Percentiles rank a stretch among this genome's conserved stretches.
These are phyloP conservation scores for Lolium multiflorum DNA, from an alignment of 176 grass and related monocot species.

Conservation along the genomic window DNA sequence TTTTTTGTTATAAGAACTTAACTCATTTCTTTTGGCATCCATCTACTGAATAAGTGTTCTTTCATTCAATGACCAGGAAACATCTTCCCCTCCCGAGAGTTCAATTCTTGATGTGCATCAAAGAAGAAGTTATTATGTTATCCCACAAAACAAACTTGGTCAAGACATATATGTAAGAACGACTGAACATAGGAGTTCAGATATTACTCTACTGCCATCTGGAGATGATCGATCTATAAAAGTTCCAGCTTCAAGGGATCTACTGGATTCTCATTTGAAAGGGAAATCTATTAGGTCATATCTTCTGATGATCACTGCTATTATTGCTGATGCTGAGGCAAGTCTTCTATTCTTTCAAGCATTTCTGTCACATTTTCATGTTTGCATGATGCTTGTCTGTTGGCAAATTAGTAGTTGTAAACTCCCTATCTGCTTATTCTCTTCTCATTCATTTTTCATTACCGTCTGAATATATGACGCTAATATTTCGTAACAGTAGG, in stretches of 20 bases:
- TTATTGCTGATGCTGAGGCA: slow-evolving; percentile 93
- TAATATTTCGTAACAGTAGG: slow-evolving; percentile 12
- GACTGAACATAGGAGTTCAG: slow-evolving; percentile 59
- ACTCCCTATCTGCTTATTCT: slow-evolving; percentile 22
- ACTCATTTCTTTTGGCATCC: slow-evolving; percentile 28
- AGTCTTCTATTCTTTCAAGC: slow-evolving; percentile 41
- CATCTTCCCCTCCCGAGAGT: slow-evolving; percentile 57
- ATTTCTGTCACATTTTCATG: slow-evolving; percentile 31
- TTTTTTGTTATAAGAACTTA: slow-evolving; percentile 36
- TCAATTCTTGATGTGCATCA: slow-evolving; percentile 86
- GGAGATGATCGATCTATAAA: slow-evolving; percentile 80
- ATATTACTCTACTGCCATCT: slow-evolving; percentile 80
- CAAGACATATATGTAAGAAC: slow-evolving; percentile 88
- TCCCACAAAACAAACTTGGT: slow-evolving; percentile 94
- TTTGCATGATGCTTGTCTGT: slow-evolving; percentile 20
- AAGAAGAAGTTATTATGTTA: slow-evolving; percentile 75
- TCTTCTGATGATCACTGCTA: slow-evolving; percentile 81
- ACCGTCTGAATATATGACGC: not conserved
- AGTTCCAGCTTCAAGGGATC: slow-evolving; percentile 82
- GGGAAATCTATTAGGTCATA: slow-evolving; percentile 48
- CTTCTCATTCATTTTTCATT: not conserved
- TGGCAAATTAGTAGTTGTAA: slow-evolving; percentile 13
- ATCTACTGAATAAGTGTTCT: slow-evolving; percentile 27
- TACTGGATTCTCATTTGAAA: slow-evolving; percentile 75
- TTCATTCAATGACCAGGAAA: slow-evolving; percentile 63